Conservation (phyloP, 495 filamentous ascomycete genomes). For the Sordaria brevicollis region DNA sequence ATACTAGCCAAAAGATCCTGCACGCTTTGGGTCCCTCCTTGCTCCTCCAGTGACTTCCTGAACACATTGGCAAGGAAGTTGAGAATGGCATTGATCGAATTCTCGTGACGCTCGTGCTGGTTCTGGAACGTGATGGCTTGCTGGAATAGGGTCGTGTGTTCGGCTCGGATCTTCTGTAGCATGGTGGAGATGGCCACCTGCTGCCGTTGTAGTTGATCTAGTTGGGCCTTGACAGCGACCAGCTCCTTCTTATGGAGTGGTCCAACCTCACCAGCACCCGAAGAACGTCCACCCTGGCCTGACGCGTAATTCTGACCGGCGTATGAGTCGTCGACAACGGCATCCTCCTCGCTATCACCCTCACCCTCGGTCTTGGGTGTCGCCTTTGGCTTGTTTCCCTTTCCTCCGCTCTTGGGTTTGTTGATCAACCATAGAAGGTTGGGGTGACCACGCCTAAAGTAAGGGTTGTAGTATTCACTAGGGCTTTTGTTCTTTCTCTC, state of each 20-base stretch:
- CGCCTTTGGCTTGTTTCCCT: conserved; percentile 39
- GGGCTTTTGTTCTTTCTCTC: conserved; percentile 95
- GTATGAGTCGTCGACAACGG: conserved; percentile 27
- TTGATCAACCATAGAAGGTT: conserved; percentile 96
- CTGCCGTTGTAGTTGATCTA: conserved; percentile 71
- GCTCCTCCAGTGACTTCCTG: conserved; percentile 54
- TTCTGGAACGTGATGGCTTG: conserved; percentile 85
- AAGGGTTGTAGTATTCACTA: conserved; percentile 95
- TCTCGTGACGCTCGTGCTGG: conserved; percentile 90
- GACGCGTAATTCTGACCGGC: background rate
- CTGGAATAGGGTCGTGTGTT: conserved; percentile 80
- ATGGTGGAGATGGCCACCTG: conserved; percentile 73
- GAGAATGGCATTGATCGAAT: conserved; percentile 94
- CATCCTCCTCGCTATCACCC: conserved; percentile 61
- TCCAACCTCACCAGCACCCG: conserved; percentile 29
- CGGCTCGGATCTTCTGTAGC: conserved; percentile 65
- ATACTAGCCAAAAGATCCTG: conserved; percentile 62
- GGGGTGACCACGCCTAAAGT: conserved; percentile 86
- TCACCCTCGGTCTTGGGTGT: conserved; percentile 59
- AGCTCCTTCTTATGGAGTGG: conserved; percentile 70
- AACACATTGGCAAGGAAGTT: conserved; percentile 96
- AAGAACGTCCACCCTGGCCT: conserved; percentile 6
- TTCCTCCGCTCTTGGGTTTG: conserved; percentile 68
- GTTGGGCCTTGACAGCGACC: conserved; percentile 62
- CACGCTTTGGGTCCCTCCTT: conserved; percentile 54